A percentile compares a stretch with the other conserved stretches of the same genome.
phyloP scores from a whole-genome alignment of 148 eudicot species.

The Beta vulgaris region DNA sequence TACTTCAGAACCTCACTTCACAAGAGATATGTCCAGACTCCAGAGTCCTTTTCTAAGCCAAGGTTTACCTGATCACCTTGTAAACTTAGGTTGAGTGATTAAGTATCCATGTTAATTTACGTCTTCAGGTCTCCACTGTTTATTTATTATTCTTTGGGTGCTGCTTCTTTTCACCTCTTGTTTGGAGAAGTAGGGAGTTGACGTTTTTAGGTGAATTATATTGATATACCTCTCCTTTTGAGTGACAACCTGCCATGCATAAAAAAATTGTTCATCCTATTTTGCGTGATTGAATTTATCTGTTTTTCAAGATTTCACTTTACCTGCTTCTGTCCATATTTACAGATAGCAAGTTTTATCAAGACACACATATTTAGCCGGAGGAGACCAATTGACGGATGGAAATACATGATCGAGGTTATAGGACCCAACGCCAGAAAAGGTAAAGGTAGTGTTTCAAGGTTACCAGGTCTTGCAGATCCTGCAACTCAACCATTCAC shows the following conservation, averaged over 20 bases:
- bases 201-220: too few relatives aligned
- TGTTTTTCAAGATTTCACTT: not conserved
- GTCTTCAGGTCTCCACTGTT: not conserved
- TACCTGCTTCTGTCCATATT: not conserved
- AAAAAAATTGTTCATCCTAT: not conserved
- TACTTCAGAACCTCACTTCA: not conserved
- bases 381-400: constrained; percentile 93
- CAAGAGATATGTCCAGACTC: not conserved
- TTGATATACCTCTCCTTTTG: too few relatives aligned
- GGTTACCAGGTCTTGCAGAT: constrained; percentile 77
- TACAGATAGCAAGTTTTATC: constrained; percentile 96
- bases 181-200: not conserved
- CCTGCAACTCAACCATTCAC: constrained; percentile 87
- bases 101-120: not conserved
- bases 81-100: not conserved
- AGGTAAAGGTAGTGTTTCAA: constrained; percentile 85
- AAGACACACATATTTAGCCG: constrained; percentile 96
- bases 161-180: not conserved
- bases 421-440: constrained; percentile 90
- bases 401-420: constrained; percentile 98
- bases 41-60: not conserved
- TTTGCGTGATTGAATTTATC: not conserved
- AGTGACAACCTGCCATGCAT: not conserved
- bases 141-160: not conserved
- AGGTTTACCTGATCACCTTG: not conserved